A percentile compares a stretch with the other conserved stretches of the same genome.
Conservation (phyloP, 768 basidiomycete species). For the Agaricus bisporus region DNA sequence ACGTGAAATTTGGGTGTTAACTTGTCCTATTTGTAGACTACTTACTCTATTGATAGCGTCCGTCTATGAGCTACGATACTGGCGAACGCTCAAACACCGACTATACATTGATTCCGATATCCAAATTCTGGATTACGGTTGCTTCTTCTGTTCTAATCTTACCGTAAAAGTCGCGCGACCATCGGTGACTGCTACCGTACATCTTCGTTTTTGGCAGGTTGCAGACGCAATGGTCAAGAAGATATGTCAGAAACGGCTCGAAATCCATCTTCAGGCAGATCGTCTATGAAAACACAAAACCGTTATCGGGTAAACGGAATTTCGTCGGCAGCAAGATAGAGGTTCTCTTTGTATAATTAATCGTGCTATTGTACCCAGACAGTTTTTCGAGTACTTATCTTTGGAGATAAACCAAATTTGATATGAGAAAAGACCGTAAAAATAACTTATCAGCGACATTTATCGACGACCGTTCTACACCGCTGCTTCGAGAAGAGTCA, state of each 20-base stretch:
- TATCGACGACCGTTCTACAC: too few species aligned
- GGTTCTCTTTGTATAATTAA: not conserved
- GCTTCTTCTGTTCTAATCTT: not conserved
- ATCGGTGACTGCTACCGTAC: not conserved
- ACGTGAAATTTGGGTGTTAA: not conserved
- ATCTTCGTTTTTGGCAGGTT: too few species aligned
- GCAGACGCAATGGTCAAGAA: too few species aligned
- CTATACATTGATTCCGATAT: too few species aligned
- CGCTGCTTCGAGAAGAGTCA: not conserved
- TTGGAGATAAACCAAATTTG: not conserved
- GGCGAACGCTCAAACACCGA: too few species aligned
- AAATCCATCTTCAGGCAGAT: not conserved
- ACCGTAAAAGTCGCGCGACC: not conserved
- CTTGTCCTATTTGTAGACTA: too few species aligned
- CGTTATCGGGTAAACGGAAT: constrained; percentile 1
- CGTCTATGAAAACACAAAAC: not conserved
- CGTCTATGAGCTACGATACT: too few species aligned
- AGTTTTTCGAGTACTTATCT: not conserved
- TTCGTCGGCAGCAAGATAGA: constrained; percentile 1
- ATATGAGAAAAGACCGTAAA: too few species aligned
- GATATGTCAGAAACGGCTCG: too few species aligned
- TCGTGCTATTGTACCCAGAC: not conserved
- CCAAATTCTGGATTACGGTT: too few species aligned
- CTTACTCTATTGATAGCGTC: too few species aligned
- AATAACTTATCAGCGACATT: too few species aligned